A percentile compares a stretch with the other conserved stretches of the same genome.
These are phyloP conservation scores for Pigoraptor vietnamica DNA, from an alignment of 78 protist species.

Conservation along the genomic window DNA sequence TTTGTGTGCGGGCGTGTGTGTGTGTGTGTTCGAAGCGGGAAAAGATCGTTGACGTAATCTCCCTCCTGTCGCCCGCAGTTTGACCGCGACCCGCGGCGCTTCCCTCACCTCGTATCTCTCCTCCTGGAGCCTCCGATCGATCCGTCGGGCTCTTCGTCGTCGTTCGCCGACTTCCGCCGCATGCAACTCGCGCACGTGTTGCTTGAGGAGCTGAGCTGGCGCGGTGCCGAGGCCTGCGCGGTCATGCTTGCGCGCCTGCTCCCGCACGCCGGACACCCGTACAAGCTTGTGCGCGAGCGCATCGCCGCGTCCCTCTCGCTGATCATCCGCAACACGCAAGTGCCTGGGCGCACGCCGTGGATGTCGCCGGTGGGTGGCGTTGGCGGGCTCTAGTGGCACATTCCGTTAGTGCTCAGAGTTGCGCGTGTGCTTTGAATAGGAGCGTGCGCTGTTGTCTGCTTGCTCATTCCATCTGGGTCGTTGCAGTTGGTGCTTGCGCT, in stretches of 20 bases:
- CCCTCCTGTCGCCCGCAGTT: neutral
- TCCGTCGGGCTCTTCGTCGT: neutral
- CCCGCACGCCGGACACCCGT: slow-evolving; percentile 5
- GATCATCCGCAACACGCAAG: neutral
- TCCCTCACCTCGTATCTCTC: neutral
- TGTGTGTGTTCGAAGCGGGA: too few relatives aligned
- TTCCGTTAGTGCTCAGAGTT: too few relatives aligned
- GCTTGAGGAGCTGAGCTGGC: slow-evolving; percentile 11
- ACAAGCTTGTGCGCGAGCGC: slow-evolving; percentile 20
- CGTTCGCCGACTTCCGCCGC: neutral
- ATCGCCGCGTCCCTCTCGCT: neutral
- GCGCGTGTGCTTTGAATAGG: too few relatives aligned
- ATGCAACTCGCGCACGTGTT: neutral
- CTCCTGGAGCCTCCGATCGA: neutral
- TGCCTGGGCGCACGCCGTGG: neutral
- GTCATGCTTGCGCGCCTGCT: neutral
- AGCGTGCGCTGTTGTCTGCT: too few relatives aligned
- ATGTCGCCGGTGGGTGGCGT: neutral
- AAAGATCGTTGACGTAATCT: neutral
- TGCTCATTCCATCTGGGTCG: too few relatives aligned
- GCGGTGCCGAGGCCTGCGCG: neutral
- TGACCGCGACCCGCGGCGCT: slow-evolving; percentile 22
- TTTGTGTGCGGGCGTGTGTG: too few relatives aligned
- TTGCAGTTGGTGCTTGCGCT: too few relatives aligned
- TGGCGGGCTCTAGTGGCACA: neutral